phyloP scores from a whole-genome alignment of 495 filamentous ascomycete genomes.

The Aspergillus funiculosus region DNA sequence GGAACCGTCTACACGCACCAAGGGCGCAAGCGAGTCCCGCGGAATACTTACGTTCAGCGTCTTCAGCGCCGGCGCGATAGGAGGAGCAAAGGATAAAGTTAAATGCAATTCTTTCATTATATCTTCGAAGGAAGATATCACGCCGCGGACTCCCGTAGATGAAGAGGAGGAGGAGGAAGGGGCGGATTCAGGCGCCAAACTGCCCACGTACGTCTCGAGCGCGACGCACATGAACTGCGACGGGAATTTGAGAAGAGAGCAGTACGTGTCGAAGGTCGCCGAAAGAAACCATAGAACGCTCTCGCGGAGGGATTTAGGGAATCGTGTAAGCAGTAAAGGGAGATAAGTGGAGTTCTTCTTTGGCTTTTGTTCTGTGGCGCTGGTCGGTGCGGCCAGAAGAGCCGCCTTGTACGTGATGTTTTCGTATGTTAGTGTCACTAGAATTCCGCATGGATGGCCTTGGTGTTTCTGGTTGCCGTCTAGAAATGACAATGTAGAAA shows the following conservation, averaged over 20 bases:
- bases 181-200: slow-evolving; percentile 4
- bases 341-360: slow-evolving; percentile 29
- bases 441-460: slow-evolving; percentile 33
- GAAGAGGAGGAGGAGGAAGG: too few relatives aligned
- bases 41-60: slow-evolving; percentile 44
- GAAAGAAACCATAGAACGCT: slow-evolving; percentile 45
- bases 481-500: slow-evolving; percentile 23
- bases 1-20: too few relatives aligned
- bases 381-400: slow-evolving; percentile 25
- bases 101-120: slow-evolving; percentile 38
- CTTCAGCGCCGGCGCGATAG: slow-evolving; percentile 40
- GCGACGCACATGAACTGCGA: slow-evolving; percentile 34
- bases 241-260: slow-evolving; percentile 37
- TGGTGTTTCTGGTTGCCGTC: neutral
- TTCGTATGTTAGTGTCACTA: slow-evolving; percentile 47
- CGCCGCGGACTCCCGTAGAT: too few relatives aligned
- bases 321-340: slow-evolving; percentile 49
- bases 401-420: slow-evolving; percentile 45
- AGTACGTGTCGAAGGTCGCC: slow-evolving; percentile 48
- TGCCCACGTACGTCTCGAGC: slow-evolving; percentile 28
- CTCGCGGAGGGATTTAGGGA: slow-evolving; percentile 47
- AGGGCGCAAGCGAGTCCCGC: slow-evolving; percentile 27
- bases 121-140: slow-evolving; percentile 22
- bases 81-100: slow-evolving; percentile 34
- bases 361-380: neutral